Evolutionary conservation across 257 asterid species (phyloP).

Genomic region (Capsicum baccatum): DNA sequence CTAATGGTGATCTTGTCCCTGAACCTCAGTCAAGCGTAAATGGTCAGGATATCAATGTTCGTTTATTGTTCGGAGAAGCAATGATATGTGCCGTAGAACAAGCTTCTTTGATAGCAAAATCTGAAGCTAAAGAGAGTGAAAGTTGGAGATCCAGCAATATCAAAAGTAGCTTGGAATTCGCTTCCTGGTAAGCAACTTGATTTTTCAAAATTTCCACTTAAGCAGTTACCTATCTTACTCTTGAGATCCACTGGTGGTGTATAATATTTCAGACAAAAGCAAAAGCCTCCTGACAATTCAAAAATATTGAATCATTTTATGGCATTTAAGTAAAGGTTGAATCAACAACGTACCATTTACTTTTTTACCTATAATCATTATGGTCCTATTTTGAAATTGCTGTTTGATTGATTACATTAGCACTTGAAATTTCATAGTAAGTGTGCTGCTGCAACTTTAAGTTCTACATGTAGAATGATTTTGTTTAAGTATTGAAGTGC

Average conservation of each 20-base stretch:
- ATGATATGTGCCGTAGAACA: constrained; percentile 53
- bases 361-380: not conserved
- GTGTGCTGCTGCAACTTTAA: not conserved
- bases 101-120: constrained; percentile 39
- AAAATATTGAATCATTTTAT: constrained; percentile 5
- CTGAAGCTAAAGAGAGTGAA: constrained; percentile 38
- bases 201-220: not conserved
- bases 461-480: not conserved
- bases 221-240: not conserved
- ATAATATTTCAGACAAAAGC: not conserved
- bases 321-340: not conserved
- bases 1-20: constrained; percentile 34
- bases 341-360: not conserved
- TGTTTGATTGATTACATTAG: not conserved
- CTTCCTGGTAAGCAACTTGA: constrained; percentile 59
- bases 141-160: constrained; percentile 40
- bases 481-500: not conserved
- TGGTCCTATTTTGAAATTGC: not conserved
- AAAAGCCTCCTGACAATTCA: not conserved
- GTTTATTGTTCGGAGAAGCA: constrained; percentile 54
- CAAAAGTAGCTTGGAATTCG: constrained; percentile 49
- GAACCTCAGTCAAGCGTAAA: constrained; percentile 41
- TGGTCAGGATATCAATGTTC: constrained; percentile 36
- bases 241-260: not conserved
- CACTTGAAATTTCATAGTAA: not conserved